A percentile compares a stretch with the other conserved stretches of the same genome.
These are phyloP conservation scores for Geopyxis carbonaria DNA, from an alignment of 495 filamentous ascomycete genomes.

Conservation along the genomic window DNA sequence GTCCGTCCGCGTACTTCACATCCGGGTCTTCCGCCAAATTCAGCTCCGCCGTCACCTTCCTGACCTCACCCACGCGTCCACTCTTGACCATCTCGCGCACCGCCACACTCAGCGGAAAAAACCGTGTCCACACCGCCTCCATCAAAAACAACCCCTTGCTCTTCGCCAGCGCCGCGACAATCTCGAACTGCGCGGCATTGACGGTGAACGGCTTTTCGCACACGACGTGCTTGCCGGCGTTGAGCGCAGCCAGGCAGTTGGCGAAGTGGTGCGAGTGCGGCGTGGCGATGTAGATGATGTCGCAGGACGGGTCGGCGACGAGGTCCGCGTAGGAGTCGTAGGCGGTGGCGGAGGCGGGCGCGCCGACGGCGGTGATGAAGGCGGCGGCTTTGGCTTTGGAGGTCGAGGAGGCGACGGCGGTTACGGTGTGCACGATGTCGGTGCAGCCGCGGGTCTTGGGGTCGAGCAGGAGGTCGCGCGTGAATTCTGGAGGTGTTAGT, in stretches of 20 bases:
- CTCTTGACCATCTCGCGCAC: conserved; percentile 46
- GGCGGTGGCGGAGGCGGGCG: conserved; percentile 47
- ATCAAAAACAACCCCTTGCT: conserved; percentile 81
- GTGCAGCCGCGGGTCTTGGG: conserved; percentile 51
- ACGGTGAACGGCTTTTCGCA: conserved; percentile 91
- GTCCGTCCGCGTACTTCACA: conserved; percentile 31
- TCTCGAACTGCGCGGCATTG: conserved; percentile 63
- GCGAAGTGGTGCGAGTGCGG: conserved; percentile 94
- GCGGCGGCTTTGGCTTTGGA: conserved; percentile 47
- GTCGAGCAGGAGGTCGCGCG: conserved; percentile 64
- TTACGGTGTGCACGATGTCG: conserved; percentile 62
- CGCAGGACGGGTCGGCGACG: conserved; percentile 56
- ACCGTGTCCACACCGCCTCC: conserved; percentile 94
- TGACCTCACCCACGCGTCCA: conserved; percentile 58
- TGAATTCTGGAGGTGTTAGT: no score
- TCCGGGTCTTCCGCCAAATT: conserved; percentile 30
- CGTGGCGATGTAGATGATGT: conserved; percentile 84
- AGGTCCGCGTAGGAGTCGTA: conserved; percentile 72
- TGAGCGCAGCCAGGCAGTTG: conserved; percentile 63
- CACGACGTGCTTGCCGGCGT: conserved; percentile 74
- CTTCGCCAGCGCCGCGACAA: conserved; percentile 54
- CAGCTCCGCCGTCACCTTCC: conserved; percentile 58
- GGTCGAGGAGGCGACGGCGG: conserved; percentile 67
- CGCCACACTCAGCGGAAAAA: conserved; percentile 67
- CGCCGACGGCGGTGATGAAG: conserved; percentile 52